These are phyloP conservation scores for Starmerella gropengiesseri DNA, from an alignment of 805 yeast species.

Conservation along the genomic window DNA sequence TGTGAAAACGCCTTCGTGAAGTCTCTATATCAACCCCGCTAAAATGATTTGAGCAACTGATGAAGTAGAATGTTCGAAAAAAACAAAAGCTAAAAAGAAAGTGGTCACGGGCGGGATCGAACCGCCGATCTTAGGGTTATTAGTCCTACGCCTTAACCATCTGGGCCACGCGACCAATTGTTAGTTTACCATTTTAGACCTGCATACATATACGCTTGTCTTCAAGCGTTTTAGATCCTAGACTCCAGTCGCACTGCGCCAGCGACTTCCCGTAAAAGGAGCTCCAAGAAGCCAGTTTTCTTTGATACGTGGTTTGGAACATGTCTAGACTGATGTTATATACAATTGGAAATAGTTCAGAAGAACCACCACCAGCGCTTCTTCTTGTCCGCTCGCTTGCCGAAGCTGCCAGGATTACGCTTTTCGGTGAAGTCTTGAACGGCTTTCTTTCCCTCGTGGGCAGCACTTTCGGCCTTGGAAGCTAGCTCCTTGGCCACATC, in stretches of 20 bases:
- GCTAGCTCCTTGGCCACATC: conserved; percentile 7
- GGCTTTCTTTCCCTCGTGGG: neutral
- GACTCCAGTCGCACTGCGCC: no score
- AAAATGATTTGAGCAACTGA: no score
- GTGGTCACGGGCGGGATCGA: conserved; percentile 33
- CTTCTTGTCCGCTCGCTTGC: conserved; percentile 3
- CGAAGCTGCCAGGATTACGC: conserved; percentile 6
- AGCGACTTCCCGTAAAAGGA: no score
- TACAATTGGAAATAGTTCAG: no score
- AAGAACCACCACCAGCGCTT: conserved; percentile 13
- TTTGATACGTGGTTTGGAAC: no score
- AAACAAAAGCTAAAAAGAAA: conserved; percentile 7
- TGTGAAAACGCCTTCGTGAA: neutral
- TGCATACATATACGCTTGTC: no score
- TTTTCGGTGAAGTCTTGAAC: neutral
- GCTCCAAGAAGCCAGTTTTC: no score
- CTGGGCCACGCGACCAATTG: conserved; percentile 44
- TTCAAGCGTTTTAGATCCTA: no score
- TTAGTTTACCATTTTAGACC: no score
- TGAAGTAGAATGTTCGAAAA: no score
- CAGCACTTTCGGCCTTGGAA: conserved; percentile 2
- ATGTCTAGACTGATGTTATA: neutral
- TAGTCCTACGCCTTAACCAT: conserved; percentile 53
- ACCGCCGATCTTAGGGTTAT: conserved; percentile 43
- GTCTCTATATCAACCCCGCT: no score